Evolutionary conservation across 371 early-diverging fungal genomes (phyloP).

Genomic region (Mucor racemosus): DNA sequence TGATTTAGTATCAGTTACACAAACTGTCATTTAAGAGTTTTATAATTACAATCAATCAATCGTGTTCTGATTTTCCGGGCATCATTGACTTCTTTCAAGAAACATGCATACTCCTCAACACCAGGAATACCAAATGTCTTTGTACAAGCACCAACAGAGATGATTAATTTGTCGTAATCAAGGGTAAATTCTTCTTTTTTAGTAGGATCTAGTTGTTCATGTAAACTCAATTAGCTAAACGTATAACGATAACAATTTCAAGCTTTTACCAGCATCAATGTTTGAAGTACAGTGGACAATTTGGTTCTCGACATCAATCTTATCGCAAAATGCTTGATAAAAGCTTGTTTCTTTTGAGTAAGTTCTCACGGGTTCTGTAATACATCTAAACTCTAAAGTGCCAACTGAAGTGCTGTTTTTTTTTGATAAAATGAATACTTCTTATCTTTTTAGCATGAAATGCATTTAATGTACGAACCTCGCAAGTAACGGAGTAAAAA

Average conservation of each 20-base stretch:
- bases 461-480: constrained; percentile 20
- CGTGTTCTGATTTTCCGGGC: constrained; percentile 74
- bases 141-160: constrained; percentile 80
- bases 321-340: constrained; percentile 71
- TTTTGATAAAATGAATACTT: neutral
- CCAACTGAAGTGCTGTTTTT: constrained; percentile 75
- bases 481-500: constrained; percentile 84
- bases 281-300: constrained; percentile 46
- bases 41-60: constrained; percentile 67
- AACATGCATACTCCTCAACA: constrained; percentile 73
- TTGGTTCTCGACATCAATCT: constrained; percentile 46
- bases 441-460: neutral
- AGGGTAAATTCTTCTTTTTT: constrained; percentile 30
- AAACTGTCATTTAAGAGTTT: neutral
- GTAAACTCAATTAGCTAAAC: neutral
- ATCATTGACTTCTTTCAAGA: constrained; percentile 77
- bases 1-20: neutral
- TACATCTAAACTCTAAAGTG: constrained; percentile 83
- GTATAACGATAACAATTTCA: no score
- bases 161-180: constrained; percentile 79
- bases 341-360: constrained; percentile 63
- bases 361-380: constrained; percentile 73
- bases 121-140: constrained; percentile 87
- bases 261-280: constrained; percentile 29
- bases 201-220: neutral